phyloP scores from a whole-genome alignment of 2,329 filamentous ascomycete species.

The Trichoderma afroharzianum region DNA sequence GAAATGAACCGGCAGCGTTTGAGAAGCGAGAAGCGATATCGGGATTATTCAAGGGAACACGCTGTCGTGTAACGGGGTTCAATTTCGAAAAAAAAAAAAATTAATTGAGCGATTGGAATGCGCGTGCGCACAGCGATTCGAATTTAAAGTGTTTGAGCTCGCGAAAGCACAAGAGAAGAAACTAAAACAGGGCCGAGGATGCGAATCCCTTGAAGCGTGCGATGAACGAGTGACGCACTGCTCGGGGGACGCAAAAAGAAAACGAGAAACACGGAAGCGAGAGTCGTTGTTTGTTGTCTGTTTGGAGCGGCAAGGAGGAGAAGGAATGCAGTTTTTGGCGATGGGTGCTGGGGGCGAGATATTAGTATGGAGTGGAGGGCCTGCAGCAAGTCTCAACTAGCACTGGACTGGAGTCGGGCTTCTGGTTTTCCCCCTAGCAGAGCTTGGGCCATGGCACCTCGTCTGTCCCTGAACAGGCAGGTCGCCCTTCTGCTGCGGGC shows the following conservation, averaged over 20 bases:
- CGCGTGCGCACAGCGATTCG: background rate
- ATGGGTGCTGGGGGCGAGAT: background rate
- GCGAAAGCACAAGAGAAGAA: background rate
- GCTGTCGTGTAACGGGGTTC: background rate
- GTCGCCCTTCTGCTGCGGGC: background rate
- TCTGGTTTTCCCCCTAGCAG: background rate
- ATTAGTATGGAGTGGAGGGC: background rate
- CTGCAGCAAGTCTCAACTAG: background rate
- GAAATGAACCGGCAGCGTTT: too few relatives aligned
- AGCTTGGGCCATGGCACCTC: background rate
- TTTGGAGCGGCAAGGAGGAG: background rate
- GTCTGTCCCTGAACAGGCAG: background rate
- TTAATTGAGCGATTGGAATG: background rate
- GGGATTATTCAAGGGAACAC: background rate
- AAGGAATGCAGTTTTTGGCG: background rate
- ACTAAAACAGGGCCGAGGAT: background rate
- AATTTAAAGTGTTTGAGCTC: background rate
- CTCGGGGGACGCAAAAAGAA: background rate
- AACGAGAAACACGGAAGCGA: conserved; percentile 3
- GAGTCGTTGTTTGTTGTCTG: background rate
- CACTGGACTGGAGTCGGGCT: background rate
- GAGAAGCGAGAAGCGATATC: background rate
- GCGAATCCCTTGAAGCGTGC: background rate
- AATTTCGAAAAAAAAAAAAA: background rate
- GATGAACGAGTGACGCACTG: conserved; percentile 11